A percentile compares a stretch with the other conserved stretches of the same genome.
Conservation (phyloP, 352 stramenopile genomes). For the Phytophthora meadii region DNA sequence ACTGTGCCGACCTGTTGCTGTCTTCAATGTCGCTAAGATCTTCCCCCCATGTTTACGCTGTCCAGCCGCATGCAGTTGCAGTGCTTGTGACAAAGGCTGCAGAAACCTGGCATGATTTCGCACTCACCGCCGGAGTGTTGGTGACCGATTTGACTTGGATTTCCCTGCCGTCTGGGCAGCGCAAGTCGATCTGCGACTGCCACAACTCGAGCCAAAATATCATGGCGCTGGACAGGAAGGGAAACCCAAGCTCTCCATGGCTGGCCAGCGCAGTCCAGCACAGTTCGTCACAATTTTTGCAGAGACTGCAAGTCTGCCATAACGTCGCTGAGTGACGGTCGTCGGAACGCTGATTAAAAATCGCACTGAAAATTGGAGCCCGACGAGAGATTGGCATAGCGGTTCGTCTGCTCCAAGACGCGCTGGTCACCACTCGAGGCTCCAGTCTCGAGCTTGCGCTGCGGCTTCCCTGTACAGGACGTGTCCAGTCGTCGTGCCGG, state of each 20-base stretch:
- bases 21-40: neutral
- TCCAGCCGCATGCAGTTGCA: slow-evolving; percentile 16
- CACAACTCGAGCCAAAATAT: slow-evolving; percentile 9
- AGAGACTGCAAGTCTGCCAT: neutral
- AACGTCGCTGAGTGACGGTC: slow-evolving; percentile 19
- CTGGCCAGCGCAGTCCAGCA: neutral
- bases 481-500: slow-evolving; percentile 18
- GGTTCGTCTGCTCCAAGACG: slow-evolving; percentile 18
- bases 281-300: slow-evolving; percentile 20
- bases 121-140: slow-evolving; percentile 5
- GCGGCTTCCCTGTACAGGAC: slow-evolving; percentile 9
- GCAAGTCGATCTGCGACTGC: slow-evolving; percentile 9
- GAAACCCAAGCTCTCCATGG: neutral
- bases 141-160: slow-evolving; percentile 2
- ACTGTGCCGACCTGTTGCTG: neutral
- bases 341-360: slow-evolving; percentile 32
- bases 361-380: slow-evolving; percentile 12
- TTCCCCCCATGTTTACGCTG: slow-evolving; percentile 11
- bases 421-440: slow-evolving; percentile 17
- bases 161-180: slow-evolving; percentile 2
- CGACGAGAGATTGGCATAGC: slow-evolving; percentile 23
- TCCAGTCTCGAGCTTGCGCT: neutral
- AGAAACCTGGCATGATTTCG: slow-evolving; percentile 19
- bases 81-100: slow-evolving; percentile 26
- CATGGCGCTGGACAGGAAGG: neutral